These are phyloP conservation scores for Dalbergia oliveri DNA, from an alignment of 306 rosid species.

Conservation along the genomic window DNA sequence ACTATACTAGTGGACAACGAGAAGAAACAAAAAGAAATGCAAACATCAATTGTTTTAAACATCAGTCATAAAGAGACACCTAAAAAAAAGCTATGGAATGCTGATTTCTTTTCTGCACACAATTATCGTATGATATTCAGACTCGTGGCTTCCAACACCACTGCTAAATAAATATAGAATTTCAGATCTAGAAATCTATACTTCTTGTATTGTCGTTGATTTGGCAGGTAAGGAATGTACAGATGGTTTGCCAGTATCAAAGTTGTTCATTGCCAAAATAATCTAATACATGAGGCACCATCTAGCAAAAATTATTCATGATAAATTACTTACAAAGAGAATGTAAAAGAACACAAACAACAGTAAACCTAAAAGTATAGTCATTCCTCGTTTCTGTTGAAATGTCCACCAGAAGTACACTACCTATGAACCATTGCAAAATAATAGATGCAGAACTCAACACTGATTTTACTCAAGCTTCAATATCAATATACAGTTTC, in stretches of 20 bases:
- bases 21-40: conserved; percentile 34
- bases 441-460: conserved; percentile 30
- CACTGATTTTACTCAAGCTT: conserved; percentile 11
- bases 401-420: conserved; percentile 18
- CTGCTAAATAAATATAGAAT: conserved; percentile 24
- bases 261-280: background rate
- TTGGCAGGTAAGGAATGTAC: conserved; percentile 37
- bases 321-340: background rate
- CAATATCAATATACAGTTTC: conserved; percentile 18
- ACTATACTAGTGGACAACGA: conserved; percentile 16
- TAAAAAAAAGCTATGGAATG: conserved; percentile 23
- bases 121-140: conserved; percentile 8
- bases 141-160: conserved; percentile 33
- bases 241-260: conserved; percentile 21
- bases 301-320: background rate
- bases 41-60: conserved; percentile 20
- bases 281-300: conserved; percentile 10
- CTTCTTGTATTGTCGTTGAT: background rate
- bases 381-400: background rate
- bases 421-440: conserved; percentile 4
- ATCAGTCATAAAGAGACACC: conserved; percentile 29
- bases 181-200: conserved; percentile 15
- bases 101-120: conserved; percentile 21
- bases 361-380: background rate
- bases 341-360: conserved; percentile 3